These are phyloP conservation scores for Pseudogymnoascus sp. DNA, from an alignment of 2,329 filamentous ascomycete species.

Conservation along the genomic window DNA sequence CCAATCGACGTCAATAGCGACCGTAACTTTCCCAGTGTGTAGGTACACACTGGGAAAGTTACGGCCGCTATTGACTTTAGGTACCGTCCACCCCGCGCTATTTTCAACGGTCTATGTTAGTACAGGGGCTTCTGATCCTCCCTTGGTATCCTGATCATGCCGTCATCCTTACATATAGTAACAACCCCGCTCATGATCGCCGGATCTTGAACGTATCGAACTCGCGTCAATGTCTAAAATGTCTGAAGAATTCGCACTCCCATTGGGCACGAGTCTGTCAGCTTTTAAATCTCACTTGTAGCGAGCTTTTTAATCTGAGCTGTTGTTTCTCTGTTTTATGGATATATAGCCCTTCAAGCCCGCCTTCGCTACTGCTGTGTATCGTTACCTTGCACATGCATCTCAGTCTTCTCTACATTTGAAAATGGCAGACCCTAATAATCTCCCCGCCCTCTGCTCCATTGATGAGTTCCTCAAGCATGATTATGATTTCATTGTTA, in stretches of 20 bases:
- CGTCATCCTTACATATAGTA: neutral
- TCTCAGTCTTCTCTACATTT: neutral
- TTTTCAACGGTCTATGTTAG: neutral
- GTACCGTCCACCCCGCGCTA: neutral
- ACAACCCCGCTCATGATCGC: neutral
- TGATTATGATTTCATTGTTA: slow-evolving; percentile 35
- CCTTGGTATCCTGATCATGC: neutral
- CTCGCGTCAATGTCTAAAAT: neutral
- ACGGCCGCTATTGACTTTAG: too few species aligned
- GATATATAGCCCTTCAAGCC: neutral
- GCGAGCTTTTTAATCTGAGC: neutral
- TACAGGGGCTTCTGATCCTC: neutral
- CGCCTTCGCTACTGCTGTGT: neutral
- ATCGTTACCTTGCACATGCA: neutral
- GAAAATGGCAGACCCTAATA: neutral
- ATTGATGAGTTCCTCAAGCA: slow-evolving; percentile 11
- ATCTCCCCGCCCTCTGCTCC: slow-evolving; percentile 9
- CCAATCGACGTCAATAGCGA: neutral
- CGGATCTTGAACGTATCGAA: neutral
- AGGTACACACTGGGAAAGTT: too few species aligned
- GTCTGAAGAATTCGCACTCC: neutral
- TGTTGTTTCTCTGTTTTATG: neutral
- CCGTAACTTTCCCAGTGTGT: too few species aligned
- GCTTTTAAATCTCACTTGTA: neutral
- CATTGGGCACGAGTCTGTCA: neutral